phyloP scores from a whole-genome alignment of 768 basidiomycete genomes.

The Russula vinacea region DNA sequence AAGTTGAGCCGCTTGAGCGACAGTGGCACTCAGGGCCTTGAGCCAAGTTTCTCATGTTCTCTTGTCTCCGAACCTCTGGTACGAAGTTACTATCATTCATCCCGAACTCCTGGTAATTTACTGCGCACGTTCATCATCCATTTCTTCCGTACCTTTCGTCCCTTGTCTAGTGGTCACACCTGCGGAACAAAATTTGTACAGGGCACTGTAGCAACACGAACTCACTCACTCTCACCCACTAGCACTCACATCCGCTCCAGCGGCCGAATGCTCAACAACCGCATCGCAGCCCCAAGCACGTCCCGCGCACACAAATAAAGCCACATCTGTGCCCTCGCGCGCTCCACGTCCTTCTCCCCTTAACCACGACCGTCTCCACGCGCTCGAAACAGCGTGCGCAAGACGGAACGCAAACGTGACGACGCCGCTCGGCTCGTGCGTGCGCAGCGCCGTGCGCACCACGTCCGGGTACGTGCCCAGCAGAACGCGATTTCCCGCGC shows the following conservation, averaged over 20 bases:
- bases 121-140: background rate
- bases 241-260: constrained; percentile 94
- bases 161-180: background rate
- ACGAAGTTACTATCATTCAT: too few relatives aligned
- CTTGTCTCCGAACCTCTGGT: too few relatives aligned
- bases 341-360: constrained; percentile 70
- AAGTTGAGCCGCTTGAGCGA: too few relatives aligned
- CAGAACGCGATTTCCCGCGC: constrained; percentile 85
- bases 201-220: background rate
- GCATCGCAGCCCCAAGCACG: constrained; percentile 84
- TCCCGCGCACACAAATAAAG: constrained; percentile 86
- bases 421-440: constrained; percentile 84
- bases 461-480: constrained; percentile 90
- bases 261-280: constrained; percentile 82
- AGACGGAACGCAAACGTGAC: constrained; percentile 89
- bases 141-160: background rate
- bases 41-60: too few relatives aligned
- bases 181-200: background rate
- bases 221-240: too few relatives aligned
- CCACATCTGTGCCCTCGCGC: constrained; percentile 82
- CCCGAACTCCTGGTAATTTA: too few relatives aligned
- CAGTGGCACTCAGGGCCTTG: too few relatives aligned
- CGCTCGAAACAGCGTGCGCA: constrained; percentile 82
- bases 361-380: constrained; percentile 88
- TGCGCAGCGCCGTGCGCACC: constrained; percentile 79